phyloP scores from a whole-genome alignment of 306 rosid genomes.

The Elaeagnus macrophylla region DNA sequence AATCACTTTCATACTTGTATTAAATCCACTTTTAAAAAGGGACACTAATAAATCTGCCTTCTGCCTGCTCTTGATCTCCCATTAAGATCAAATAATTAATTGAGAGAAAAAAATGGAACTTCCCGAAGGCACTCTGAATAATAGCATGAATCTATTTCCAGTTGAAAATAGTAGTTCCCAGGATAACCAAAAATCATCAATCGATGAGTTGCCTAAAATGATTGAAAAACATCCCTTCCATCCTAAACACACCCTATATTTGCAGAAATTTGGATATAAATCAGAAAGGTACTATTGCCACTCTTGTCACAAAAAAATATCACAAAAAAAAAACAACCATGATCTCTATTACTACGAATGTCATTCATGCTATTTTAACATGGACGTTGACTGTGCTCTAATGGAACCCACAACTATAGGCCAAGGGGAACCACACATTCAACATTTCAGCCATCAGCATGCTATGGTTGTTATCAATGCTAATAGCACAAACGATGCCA shows the following conservation, averaged over 20 bases:
- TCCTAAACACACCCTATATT: not conserved
- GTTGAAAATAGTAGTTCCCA: too few relatives aligned
- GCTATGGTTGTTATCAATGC: not conserved
- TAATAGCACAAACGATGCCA: not conserved
- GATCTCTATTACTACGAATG: not conserved
- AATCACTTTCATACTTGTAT: too few relatives aligned
- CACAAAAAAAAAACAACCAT: not conserved
- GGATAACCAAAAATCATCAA: too few relatives aligned
- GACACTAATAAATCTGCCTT: too few relatives aligned
- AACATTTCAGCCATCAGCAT: not conserved
- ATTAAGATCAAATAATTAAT: too few relatives aligned
- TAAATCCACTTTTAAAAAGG: too few relatives aligned
- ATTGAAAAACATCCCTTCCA: not conserved
- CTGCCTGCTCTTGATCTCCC: too few relatives aligned
- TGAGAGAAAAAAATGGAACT: too few relatives aligned
- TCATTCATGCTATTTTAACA: not conserved
- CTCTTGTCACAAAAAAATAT: not conserved
- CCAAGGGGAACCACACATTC: not conserved
- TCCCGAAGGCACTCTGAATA: too few relatives aligned
- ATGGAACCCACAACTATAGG: not conserved
- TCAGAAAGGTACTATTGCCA: not conserved
- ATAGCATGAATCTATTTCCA: too few relatives aligned
- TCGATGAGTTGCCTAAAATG: too few relatives aligned
- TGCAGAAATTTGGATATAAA: not conserved
- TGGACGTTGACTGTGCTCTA: not conserved